Base-by-base conservation (phyloP, 2,329 filamentous ascomycete species). In the Monosporascus sp. region DNA sequence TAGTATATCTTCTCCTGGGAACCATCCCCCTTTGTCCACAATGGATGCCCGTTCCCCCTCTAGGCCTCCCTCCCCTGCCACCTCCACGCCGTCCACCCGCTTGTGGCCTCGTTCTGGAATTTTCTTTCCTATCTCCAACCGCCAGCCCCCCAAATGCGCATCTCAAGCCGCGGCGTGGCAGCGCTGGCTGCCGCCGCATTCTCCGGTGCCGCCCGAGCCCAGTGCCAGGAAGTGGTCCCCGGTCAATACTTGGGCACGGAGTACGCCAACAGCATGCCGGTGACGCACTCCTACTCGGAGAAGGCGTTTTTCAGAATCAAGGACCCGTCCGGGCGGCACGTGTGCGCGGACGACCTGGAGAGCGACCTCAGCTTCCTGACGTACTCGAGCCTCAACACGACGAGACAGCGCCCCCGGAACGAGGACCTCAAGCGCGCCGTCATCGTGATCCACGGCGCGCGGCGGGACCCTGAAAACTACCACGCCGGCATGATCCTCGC, bases 261-360 rank as follows among this genome's bases (percentile, higher is more conserved):
- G 15, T 52, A 48, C 25, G 38, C 45, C 7, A 52, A 52, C 50
- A 52, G 45, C 27, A 14, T 20, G 15, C 20, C 38, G 2, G 18
- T 47, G 17, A 52, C 31, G 24, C 50, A 52, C 31, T 37, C 9
- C 20, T 20, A n/a, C 15, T 52, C 50, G 6, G 31, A 52, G 11
- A 52, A 48, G 31, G 41, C 46, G 6, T 52, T 36, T 27, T 52
- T 52, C 50, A 52, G 49, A 25, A 52, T 52, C 27, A 41, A 22
- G 31, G 50, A 52, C 25, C 50, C 50, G 18, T 52, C 50, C 5
- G 50, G 50, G 8, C 45, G 34, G 41, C 50, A 52, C 34, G 37
- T 52, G 6, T 52, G 50, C 46, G 34, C 50, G 9, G 37, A 47
- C 7, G 50, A 52, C 24, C 18, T 22, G n/a, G 27, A 24, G 6